Percentiles rank a stretch among this genome's conserved stretches.
These are phyloP conservation scores for Bullera alba DNA, from an alignment of 768 basidiomycete species.

Conservation along the genomic window DNA sequence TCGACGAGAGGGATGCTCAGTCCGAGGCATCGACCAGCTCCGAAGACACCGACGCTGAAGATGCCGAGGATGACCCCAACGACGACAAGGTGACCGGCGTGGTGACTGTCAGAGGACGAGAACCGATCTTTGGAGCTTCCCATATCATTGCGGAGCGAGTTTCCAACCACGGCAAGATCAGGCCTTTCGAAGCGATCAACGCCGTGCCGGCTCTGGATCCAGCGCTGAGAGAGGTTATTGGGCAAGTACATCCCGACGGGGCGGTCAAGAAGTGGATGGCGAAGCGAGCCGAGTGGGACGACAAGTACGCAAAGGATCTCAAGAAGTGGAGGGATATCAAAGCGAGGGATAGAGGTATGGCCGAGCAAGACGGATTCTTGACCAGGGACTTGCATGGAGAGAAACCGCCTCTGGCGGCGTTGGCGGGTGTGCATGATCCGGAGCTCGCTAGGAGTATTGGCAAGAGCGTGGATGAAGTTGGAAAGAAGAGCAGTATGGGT, in stretches of 20 bases:
- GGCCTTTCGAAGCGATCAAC: conserved; percentile 34
- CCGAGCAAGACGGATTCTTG: conserved; percentile 39
- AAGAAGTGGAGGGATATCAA: conserved; percentile 31
- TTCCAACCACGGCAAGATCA: conserved; percentile 32
- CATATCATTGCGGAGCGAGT: conserved; percentile 39
- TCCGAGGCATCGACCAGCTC: conserved; percentile 31
- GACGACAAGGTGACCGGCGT: conserved; percentile 4
- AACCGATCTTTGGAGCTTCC: conserved; percentile 15
- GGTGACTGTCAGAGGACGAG: conserved; percentile 24
- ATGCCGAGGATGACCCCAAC: conserved; percentile 1
- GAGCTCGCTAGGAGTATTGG: conserved; percentile 33
- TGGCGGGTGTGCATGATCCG: conserved; percentile 37
- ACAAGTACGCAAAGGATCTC: conserved; percentile 35
- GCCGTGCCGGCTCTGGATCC: conserved; percentile 32
- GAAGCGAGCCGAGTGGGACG: conserved; percentile 42
- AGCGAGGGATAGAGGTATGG: conserved; percentile 30
- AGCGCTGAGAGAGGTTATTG: conserved; percentile 29
- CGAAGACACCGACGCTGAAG: conserved; percentile 2
- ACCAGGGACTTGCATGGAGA: conserved; percentile 40
- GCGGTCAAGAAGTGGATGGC: conserved; percentile 45
- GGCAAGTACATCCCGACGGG: conserved; percentile 37
- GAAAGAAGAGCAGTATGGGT: conserved; percentile 33
- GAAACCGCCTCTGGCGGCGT: conserved; percentile 31
- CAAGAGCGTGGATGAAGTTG: conserved; percentile 43
- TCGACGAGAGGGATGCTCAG: conserved; percentile 24